These are phyloP conservation scores for Claviceps spartinae DNA, from an alignment of 2,329 filamentous ascomycete species.

Conservation along the genomic window DNA sequence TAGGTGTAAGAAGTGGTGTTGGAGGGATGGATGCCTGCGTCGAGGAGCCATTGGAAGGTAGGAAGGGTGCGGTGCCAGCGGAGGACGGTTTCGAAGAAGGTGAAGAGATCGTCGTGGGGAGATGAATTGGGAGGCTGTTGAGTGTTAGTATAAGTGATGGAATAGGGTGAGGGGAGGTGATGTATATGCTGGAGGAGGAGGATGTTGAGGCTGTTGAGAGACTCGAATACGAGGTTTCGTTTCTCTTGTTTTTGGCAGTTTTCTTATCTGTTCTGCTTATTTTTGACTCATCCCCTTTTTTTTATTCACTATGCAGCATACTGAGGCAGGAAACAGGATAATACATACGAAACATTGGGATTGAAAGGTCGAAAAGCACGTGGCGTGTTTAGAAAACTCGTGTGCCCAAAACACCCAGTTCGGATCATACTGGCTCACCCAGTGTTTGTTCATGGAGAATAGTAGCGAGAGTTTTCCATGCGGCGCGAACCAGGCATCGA, in stretches of 20 bases:
- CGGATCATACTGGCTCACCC: slow-evolving; percentile 42
- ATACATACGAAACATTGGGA: slow-evolving; percentile 40
- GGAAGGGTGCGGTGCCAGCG: slow-evolving; percentile 44
- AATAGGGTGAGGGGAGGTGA: slow-evolving; percentile 25
- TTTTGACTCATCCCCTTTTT: too few relatives aligned
- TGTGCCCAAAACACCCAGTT: slow-evolving; percentile 52
- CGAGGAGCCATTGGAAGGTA: slow-evolving; percentile 46
- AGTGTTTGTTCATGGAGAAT: slow-evolving; percentile 51
- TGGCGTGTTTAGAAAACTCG: slow-evolving; percentile 55
- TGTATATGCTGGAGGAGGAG: too few relatives aligned
- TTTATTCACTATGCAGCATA: neutral
- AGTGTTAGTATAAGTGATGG: neutral
- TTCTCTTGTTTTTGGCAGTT: neutral
- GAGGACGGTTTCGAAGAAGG: slow-evolving; percentile 49
- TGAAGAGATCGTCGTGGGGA: slow-evolving; percentile 44
- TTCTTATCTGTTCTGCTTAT: too few relatives aligned
- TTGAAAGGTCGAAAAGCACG: slow-evolving; percentile 54
- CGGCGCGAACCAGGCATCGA: slow-evolving; percentile 43
- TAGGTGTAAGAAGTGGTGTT: slow-evolving; percentile 45
- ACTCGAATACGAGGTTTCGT: neutral
- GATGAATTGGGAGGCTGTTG: slow-evolving; percentile 35
- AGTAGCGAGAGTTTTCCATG: slow-evolving; percentile 47
- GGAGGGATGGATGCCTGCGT: slow-evolving; percentile 39
- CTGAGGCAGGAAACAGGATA: neutral
- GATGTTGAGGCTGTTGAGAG: too few relatives aligned